Base-by-base conservation (phyloP, 805 yeast genomes). In the Lipomyces mesembrius region DNA sequence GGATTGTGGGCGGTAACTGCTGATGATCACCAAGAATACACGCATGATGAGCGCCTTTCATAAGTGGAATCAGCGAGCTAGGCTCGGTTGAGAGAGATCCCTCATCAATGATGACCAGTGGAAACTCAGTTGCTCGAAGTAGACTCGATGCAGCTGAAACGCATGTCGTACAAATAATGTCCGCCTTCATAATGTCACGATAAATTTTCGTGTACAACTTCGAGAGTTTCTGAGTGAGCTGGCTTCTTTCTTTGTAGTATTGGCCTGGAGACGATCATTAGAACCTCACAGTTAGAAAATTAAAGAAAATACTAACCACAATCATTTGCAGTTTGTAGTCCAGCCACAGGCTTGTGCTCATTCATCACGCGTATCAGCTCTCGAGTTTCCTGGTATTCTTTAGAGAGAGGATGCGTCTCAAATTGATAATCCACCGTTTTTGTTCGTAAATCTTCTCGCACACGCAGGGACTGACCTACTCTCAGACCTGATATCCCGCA, bases 11-110 rank as follows among this genome's bases (percentile, higher is more conserved):
- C 0, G 98, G 98, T 70, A 94, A 82, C 79, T 94, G 98, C 76
- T 94, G 92, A 2, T 98, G 98, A 80, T 94, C 98, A 77, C 98
- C 98, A 96, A 94, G 89, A 58, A 94, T 88, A 80, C 98, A 93
- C 12, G 53, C 53, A 64, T 87, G 87, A 66, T 83, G 87, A 73
- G 95, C 90, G 0, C 98, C 98, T 76, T 92, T 94, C 74, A 96
- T 82, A 70, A 94, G 81, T 0, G 98, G 98, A 72, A 93, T 93
- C 25, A 94, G 84, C 0, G 96, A 89, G 9, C 97, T 90, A 49
- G 93, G 76, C 75, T 94, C 98, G 55, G 94, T 93, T 85, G 96
- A 89, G 77, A 94, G 98, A 73, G 97, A 95, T 1, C 98, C 98
- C 77, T 94, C 98, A 80, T 94, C 98, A 68, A 94, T 88, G 59